These are phyloP conservation scores for Nicotiana obtusifolia DNA, from an alignment of 257 asterid species.

Conservation along the genomic window DNA sequence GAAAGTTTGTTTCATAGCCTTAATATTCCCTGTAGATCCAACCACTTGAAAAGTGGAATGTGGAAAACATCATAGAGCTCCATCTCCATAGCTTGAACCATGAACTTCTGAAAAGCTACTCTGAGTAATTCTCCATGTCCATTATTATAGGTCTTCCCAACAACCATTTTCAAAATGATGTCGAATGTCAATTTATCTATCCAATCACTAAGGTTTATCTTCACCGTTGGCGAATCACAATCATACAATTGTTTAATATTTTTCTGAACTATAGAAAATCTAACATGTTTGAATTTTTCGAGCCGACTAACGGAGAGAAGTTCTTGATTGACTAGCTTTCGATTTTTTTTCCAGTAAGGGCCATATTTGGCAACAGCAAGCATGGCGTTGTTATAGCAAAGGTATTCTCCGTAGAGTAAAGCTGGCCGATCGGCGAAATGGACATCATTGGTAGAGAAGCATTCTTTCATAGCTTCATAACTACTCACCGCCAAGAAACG, in stretches of 20 bases:
- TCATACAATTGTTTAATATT: background rate
- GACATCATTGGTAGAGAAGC: slow-evolving; percentile 19
- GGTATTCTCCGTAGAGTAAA: background rate
- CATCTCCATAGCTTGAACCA: background rate
- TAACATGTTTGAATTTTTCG: background rate
- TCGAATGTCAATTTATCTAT: slow-evolving; percentile 8
- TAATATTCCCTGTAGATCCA: slow-evolving; percentile 7
- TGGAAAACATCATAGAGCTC: slow-evolving; percentile 13
- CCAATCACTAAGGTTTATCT: slow-evolving; percentile 6
- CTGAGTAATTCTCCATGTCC: background rate
- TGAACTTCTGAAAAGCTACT: background rate
- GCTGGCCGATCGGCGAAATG: slow-evolving; percentile 14
- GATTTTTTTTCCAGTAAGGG: slow-evolving; percentile 20
- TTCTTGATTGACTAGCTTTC: background rate
- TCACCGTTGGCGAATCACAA: background rate
- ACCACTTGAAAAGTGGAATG: slow-evolving; percentile 1
- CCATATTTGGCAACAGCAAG: slow-evolving; percentile 16
- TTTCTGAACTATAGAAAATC: background rate
- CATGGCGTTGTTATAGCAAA: slow-evolving; percentile 23
- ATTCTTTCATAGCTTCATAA: no score
- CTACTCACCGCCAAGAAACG: no score
- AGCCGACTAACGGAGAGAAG: slow-evolving; percentile 12
- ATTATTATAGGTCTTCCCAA: slow-evolving; percentile 3
- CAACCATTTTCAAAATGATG: slow-evolving; percentile 13
- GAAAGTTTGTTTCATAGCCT: background rate